Evolutionary conservation across 306 rosid species (phyloP).

Genomic region (Inga laurina): DNA sequence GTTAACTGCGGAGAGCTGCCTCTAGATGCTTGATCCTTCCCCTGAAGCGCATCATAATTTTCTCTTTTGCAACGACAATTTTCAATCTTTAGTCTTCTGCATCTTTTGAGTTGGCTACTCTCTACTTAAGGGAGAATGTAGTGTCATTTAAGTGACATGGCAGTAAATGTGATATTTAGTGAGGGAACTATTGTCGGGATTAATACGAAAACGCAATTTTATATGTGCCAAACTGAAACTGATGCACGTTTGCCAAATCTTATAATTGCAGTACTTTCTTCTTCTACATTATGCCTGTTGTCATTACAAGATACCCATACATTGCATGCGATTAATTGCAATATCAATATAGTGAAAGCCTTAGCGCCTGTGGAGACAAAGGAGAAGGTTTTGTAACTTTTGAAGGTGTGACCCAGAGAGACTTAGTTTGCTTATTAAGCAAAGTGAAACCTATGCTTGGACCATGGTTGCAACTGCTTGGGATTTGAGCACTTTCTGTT

Average conservation of each 20-base stretch:
- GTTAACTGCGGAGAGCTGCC: conserved; percentile 75
- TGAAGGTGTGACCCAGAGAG: conserved; percentile 10
- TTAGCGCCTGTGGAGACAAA: conserved; percentile 13
- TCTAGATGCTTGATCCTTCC: conserved; percentile 48
- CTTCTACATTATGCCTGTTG: conserved; percentile 9
- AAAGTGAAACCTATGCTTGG: conserved; percentile 44
- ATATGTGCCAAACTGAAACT: neutral
- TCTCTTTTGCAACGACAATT: conserved; percentile 27
- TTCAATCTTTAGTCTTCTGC: conserved; percentile 13
- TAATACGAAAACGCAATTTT: conserved; percentile 16
- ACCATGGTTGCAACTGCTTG: conserved; percentile 40
- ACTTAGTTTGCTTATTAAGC: conserved; percentile 25
- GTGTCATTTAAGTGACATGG: conserved; percentile 12
- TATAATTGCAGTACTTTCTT: neutral
- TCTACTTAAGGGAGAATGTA: neutral
- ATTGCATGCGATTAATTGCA: conserved; percentile 27
- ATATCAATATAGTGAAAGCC: conserved; percentile 29
- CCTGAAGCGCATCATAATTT: conserved; percentile 13
- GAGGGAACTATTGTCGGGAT: neutral
- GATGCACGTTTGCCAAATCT: conserved; percentile 3
- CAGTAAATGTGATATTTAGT: conserved; percentile 4
- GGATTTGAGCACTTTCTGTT: conserved; percentile 33
- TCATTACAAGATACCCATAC: conserved; percentile 27
- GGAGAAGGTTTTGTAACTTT: conserved; percentile 21
- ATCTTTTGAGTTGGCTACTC: conserved; percentile 23